phyloP scores from a whole-genome alignment of 352 stramenopile species.

The Globisporangium echinulatum region DNA sequence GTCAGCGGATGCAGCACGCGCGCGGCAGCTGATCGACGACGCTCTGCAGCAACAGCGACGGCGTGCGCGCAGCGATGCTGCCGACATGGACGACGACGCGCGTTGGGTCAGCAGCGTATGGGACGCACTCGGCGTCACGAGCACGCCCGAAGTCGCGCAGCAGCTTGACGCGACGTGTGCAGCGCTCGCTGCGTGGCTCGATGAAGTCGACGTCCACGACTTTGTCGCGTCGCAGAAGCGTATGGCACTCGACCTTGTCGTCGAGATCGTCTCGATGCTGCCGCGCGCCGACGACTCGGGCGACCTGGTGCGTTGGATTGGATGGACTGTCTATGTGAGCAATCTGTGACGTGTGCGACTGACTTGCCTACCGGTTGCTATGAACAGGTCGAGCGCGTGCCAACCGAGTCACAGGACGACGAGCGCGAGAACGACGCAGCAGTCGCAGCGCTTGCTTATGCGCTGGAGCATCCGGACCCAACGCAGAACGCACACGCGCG shows the following conservation, averaged over 20 bases:
- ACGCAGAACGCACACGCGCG: constrained; percentile 19
- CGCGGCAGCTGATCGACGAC: constrained; percentile 8
- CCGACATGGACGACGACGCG: constrained; percentile 8
- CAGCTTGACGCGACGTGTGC: constrained; percentile 31
- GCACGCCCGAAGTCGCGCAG: constrained; percentile 25
- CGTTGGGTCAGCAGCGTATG: constrained; percentile 27
- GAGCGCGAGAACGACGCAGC: constrained; percentile 12
- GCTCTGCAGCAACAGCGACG: constrained; percentile 12
- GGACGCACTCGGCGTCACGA: constrained; percentile 21
- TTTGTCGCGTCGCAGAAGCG: constrained; percentile 5
- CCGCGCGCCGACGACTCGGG: constrained; percentile 2
- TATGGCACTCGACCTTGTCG: constrained; percentile 13
- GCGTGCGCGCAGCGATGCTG: constrained; percentile 13
- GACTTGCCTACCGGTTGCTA: neutral
- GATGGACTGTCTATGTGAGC: neutral
- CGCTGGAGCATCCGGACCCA: constrained; percentile 6
- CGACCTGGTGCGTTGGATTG: constrained; percentile 8
- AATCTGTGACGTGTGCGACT: neutral
- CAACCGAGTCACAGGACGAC: neutral
- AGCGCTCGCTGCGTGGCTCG: constrained; percentile 31
- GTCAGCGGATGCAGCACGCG: neutral
- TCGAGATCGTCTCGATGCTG: constrained; percentile 15
- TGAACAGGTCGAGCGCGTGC: constrained; percentile 1
- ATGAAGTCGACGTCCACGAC: constrained; percentile 3
- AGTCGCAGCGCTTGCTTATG: constrained; percentile 3